phyloP scores from a whole-genome alignment of 345 rosid genomes.

The Conringia planisiliqua region DNA sequence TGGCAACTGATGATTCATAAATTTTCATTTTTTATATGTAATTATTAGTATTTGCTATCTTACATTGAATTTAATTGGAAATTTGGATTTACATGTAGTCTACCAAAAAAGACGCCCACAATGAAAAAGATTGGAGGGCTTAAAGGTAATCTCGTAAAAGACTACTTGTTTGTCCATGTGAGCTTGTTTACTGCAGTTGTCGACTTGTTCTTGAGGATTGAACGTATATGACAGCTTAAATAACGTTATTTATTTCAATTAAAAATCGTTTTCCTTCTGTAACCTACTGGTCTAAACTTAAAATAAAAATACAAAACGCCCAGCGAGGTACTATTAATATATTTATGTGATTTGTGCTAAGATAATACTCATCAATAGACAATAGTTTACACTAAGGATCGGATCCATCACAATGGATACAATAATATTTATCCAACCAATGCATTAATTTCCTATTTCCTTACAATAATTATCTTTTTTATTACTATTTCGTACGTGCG shows the following conservation, averaged over 20 bases:
- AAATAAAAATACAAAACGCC: neutral
- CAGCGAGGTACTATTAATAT: neutral
- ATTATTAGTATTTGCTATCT: neutral
- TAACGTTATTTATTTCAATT: constrained; percentile 1
- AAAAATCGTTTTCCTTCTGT: neutral
- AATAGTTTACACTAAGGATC: neutral
- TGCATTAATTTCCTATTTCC: neutral
- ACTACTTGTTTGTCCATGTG: constrained; percentile 29
- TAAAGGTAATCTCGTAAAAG: neutral
- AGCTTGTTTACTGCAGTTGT: constrained; percentile 14
- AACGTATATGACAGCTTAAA: neutral
- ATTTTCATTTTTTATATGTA: neutral
- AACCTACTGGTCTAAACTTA: neutral
- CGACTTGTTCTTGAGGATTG: constrained; percentile 13
- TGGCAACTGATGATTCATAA: neutral
- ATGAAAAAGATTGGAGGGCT: neutral
- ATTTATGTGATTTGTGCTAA: neutral
- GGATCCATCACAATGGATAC: neutral
- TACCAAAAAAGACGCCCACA: neutral
- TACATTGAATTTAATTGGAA: neutral
- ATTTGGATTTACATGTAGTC: neutral
- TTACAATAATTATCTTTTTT: neutral
- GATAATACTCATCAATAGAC: neutral
- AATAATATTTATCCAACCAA: neutral
- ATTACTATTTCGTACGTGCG: neutral